phyloP scores from a whole-genome alignment of 176 grass and related monocot species.

The Triticum turgidum region DNA sequence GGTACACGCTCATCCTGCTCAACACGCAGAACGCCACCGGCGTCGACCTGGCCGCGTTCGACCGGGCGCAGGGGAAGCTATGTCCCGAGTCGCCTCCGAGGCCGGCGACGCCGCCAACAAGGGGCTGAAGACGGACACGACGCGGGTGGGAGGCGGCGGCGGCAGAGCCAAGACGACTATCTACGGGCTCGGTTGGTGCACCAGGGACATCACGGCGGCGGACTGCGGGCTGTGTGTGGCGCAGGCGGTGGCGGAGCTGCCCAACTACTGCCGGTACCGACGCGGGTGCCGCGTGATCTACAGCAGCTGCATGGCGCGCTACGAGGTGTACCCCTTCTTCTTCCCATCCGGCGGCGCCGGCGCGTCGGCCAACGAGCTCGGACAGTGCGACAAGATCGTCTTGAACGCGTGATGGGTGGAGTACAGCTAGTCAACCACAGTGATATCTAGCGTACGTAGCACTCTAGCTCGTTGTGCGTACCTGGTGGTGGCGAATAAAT shows the following conservation, averaged over 20 bases:
- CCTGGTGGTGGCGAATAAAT: neutral
- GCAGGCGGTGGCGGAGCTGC: slow-evolving; percentile 57
- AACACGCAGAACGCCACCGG: too few relatives aligned
- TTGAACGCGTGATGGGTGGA: neutral
- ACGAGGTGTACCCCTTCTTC: slow-evolving; percentile 79
- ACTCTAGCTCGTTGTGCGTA: neutral
- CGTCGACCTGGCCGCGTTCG: too few relatives aligned
- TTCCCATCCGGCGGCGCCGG: slow-evolving; percentile 38
- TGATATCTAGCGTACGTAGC: too few relatives aligned
- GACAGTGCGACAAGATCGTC: slow-evolving; percentile 27
- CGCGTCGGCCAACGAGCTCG: neutral
- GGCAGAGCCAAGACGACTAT: too few relatives aligned
- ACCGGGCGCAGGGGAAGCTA: too few relatives aligned
- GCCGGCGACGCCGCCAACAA: too few relatives aligned
- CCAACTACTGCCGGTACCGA: slow-evolving; percentile 50
- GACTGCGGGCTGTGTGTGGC: slow-evolving; percentile 66
- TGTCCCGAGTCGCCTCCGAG: too few relatives aligned
- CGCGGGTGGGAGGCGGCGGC: too few relatives aligned
- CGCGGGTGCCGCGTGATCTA: slow-evolving; percentile 71
- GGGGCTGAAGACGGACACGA: too few relatives aligned
- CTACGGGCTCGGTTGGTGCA: too few relatives aligned
- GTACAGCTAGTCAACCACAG: neutral
- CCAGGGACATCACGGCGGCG: too few relatives aligned
- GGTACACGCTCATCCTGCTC: too few relatives aligned
- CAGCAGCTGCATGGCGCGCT: slow-evolving; percentile 75